Evolutionary conservation across 2,329 filamentous ascomycete genomes (phyloP), one percentile per base, ranked within the genome.

Genomic region (Hymenoscyphus linearis): DNA sequence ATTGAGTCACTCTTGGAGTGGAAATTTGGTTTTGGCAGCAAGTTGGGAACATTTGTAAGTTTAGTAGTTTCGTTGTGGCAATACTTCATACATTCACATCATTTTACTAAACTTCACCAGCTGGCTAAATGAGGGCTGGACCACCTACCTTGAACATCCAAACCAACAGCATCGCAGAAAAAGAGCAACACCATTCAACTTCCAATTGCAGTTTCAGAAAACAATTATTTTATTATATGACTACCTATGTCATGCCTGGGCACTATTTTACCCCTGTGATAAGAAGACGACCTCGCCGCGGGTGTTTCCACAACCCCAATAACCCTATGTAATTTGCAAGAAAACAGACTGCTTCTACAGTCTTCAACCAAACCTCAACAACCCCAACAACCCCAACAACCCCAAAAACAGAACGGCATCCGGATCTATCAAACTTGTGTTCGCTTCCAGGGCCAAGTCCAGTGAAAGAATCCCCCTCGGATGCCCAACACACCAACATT

Each of bases 81-180:
- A 16, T 10, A 22, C 16, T 37, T 56, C 7, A 6, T 13, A 10
- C 18, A 37, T 25, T 5, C 14, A 36, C 9, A 35, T 37, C n/a
- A 6, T 3, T 34, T 50, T 18, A 14, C 2, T 50, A 3, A 16
- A 40, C 25, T 61, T 52, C 4, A 4, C 5, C 57, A 85, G 83
- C 74, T 88, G 85, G 85, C 72, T 88, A 60, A 88, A 88, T 62
- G 85, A 88, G 71, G 93, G 93, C 35, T 98, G 93, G 95, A 98
- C 95, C 0, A 89, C 88, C 22, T 99, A 99, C 71, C 82, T 98
- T 4, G 95, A 99, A 77, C n/a, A n/a, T n/a, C n/a, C n/a, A n/a
- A n/a, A n/a, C n/a, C n/a, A n/a, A n/a, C n/a, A n/a, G n/a, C n/a
- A n/a, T n/a, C n/a, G n/a, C n/a, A n/a, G n/a, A n/a, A n/a, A n/a